Evolutionary conservation across 2,329 filamentous ascomycete genomes (phyloP), one percentile per base, ranked within the genome.

Genomic region (Venturia carpophila): DNA sequence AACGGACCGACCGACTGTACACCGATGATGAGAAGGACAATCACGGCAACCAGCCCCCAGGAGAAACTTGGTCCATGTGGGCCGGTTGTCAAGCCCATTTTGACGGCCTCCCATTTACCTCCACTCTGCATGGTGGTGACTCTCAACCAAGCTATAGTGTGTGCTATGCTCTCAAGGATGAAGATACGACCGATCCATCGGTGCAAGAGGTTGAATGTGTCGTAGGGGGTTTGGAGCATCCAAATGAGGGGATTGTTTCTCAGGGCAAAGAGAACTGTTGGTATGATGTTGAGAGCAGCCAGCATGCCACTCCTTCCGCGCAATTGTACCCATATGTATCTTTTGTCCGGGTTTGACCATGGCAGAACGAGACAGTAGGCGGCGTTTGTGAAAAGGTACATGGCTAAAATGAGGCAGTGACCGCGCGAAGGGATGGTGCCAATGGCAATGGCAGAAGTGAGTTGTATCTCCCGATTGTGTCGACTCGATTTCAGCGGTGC

Each of bases 181-280:
- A 89, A 83, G 55, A 92, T 84, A 34, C 91, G 84, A 37, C 90
- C 91, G 67, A 91, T 84, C 90, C 90, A 95, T 68, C 91, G 84
- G 75, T 95, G 91, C 62, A 94, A 79, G 10, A 94, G 86, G 74
- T 97, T 97, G 82, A 95, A 97, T 0, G 92, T 96, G 75, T 97
- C 94, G 78, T 97, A 99, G 75, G 90, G 93, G 74, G 97, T 88
- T 70, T 88, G 85, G 66, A 97, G 82, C 42, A 95, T 75, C 3
- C 81, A 76, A 72, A 97, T 97, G 61, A 97, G 80, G 10, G 91
- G 91, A 78, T 97, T 99, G 80, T 97, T 97, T 73, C 94, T 89
- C 43, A 91, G 87, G 15, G 92, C 92, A 66, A 97, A 84, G 68
- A 97, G 84, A 71, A 97, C 83, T 39, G 97, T 85, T 5, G 94